Percentiles rank a stretch among this genome's conserved stretches.
These are phyloP conservation scores for Penicillium frequentans DNA, from an alignment of 2,329 filamentous ascomycete species.

Conservation along the genomic window DNA sequence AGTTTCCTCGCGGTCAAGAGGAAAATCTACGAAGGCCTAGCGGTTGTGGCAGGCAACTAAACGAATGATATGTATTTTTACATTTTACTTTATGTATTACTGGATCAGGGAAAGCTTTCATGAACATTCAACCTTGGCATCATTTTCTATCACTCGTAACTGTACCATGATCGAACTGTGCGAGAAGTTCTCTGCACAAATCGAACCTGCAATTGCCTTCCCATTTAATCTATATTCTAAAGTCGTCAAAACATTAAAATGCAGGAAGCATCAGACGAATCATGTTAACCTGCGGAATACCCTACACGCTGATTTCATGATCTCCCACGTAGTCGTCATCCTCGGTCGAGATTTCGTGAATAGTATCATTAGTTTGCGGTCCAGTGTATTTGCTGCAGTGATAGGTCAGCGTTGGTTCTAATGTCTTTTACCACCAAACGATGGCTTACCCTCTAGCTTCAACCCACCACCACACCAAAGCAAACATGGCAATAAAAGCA, in stretches of 20 bases:
- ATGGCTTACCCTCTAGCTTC: slow-evolving; percentile 38
- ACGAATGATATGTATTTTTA: slow-evolving; percentile 14
- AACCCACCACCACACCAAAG: slow-evolving; percentile 51
- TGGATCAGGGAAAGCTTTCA: background rate
- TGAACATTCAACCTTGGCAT: background rate
- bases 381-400: slow-evolving; percentile 56
- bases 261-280: background rate
- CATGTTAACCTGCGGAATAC: background rate
- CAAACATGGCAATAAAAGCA: slow-evolving; percentile 50
- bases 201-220: background rate
- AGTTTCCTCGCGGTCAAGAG: slow-evolving; percentile 85
- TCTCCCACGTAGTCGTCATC: slow-evolving; percentile 17
- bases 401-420: background rate
- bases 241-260: background rate
- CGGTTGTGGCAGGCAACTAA: slow-evolving; percentile 77
- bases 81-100: background rate
- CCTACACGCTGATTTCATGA: background rate
- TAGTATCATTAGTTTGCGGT: slow-evolving; percentile 57
- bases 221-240: background rate
- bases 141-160: background rate
- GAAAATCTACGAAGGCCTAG: slow-evolving; percentile 91
- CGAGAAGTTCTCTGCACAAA: background rate
- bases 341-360: slow-evolving; percentile 35
- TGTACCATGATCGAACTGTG: too few species aligned
- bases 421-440: background rate